Conservation (phyloP, 257 asterid genomes). For the Haberlea rhodopensis region DNA sequence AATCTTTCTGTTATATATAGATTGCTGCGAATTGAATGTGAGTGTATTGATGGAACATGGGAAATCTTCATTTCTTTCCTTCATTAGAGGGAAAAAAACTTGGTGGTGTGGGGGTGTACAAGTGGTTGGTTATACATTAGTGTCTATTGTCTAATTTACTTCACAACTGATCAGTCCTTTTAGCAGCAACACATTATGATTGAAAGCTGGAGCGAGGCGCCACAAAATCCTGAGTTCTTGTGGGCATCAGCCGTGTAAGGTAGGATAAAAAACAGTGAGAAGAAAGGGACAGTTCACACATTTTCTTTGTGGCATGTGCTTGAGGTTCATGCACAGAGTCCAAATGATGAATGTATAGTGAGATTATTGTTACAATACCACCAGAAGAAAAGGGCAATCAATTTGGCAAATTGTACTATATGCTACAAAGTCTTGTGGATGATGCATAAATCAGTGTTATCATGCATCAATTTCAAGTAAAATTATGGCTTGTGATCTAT, state of each 20-base stretch:
- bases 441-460: neutral
- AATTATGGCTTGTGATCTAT: neutral
- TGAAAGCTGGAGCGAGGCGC: neutral
- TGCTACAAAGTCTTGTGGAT: neutral
- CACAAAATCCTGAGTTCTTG: neutral
- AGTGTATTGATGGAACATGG: slow-evolving; percentile 13
- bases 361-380: no score
- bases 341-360: neutral
- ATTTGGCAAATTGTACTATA: neutral
- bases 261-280: neutral
- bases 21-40: slow-evolving; percentile 17
- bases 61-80: neutral
- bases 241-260: neutral
- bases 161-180: slow-evolving; percentile 21
- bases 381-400: neutral
- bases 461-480: neutral
- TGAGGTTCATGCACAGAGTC: neutral
- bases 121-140: slow-evolving; percentile 9
- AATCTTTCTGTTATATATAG: slow-evolving; percentile 15
- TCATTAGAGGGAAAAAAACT: neutral
- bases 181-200: slow-evolving; percentile 13
- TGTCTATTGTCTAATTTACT: slow-evolving; percentile 10
- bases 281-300: slow-evolving; percentile 2
- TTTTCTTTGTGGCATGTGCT: neutral
- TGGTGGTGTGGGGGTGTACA: slow-evolving; percentile 1